Evolutionary conservation across 257 asterid genomes (phyloP), one percentile per base, ranked within the genome.

Genomic region (Ehretia macrophylla): DNA sequence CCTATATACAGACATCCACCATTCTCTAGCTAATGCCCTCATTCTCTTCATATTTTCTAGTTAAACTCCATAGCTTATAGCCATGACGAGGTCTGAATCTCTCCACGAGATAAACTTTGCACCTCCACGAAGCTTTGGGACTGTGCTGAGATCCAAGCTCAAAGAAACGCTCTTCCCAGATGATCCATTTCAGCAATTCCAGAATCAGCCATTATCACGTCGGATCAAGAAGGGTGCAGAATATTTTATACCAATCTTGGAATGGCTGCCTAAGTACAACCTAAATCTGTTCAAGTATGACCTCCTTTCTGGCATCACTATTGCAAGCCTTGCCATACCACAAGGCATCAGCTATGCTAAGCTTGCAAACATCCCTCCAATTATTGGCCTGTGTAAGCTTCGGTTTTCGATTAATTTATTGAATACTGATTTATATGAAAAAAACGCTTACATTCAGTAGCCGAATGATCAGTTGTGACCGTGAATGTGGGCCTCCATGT

Each of bases 271-370:
- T 0, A 73, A 51, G 17, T 90, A 86, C 37, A 73, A 14, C 23
- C 8, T 84, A 0, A 14, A 39, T 6, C 55, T 74, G 19, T 84
- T 90, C 70, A 81, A 71, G 68, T 90, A 74, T 51, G 97, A 90
- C 69, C 87, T 90, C 44, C 94, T 86, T 16, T 79, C 97, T n/a
- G 96, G 96, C 10, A 76, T 84, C 75, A 90, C 96, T 38, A 83
- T 90, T 14, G 95, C 95, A 40, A 82, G 90, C 62, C 91, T 90
- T 21, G 96, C 97, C 1, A 90, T 90, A 17, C 97, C 97, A 0
- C 96, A 86, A 51, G 96, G 95, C 53, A 86, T 90, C 45, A 86
- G 96, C 65, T 86, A 90, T 18, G 96, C 97, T 16, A 84, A 83
- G 54, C 95, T 90, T 20, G 97, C 93, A 2, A 68, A 71, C 9